Base-by-base conservation (phyloP, 2,329 filamentous ascomycete species). In the Penicillium nordicum region DNA sequence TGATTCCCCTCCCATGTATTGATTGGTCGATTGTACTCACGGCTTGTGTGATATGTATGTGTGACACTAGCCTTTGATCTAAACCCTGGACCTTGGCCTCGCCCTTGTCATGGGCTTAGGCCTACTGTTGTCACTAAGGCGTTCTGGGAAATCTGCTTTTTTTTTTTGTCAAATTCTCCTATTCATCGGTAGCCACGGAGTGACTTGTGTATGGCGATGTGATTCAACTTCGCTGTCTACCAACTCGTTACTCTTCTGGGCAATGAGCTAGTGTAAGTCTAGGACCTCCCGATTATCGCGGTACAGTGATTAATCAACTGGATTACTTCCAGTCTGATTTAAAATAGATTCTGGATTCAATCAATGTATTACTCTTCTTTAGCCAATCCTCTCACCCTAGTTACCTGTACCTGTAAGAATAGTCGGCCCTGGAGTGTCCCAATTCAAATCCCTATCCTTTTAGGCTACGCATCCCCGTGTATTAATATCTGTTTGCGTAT, bases 1-100 rank as follows among this genome's bases (percentile, higher is more conserved):
- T 79, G 72, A 69, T 65, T 55, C 21, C 53, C 53, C 34, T 48
- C 25, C 34, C 40, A 54, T 58, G 56, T 49, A 53, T 60, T 63
- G 55, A 60, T 64, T 65, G 59, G 59, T 53, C 27, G 58, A 63
- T 66, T 65, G 57, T 54, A 59, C 50, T 40, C 41, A 44, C 48
- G 57, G 57, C 63, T 56, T 51, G 61, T 65, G 64, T 56, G 34
- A 64, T 63, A 34, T 57, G 52, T 49, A 66, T 63, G 47, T 57
- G 52, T 49, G 40, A 29, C 49, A 51, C 2, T 23, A 29, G 54
- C 43, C 30, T 44, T 55, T 50, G 57, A 49, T 49, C 41, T 53
- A 56, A 45, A 25, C 40, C 40, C 48, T 56, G 38, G 43, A 53
- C 51, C 51, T 50, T 41, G 21, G 36, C 34, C 6, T 32, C 30